Percentiles rank a stretch among this genome's conserved stretches.
Evolutionary conservation across 2,329 filamentous ascomycete species (phyloP).

Genomic region (Diaporthe longicolla): DNA sequence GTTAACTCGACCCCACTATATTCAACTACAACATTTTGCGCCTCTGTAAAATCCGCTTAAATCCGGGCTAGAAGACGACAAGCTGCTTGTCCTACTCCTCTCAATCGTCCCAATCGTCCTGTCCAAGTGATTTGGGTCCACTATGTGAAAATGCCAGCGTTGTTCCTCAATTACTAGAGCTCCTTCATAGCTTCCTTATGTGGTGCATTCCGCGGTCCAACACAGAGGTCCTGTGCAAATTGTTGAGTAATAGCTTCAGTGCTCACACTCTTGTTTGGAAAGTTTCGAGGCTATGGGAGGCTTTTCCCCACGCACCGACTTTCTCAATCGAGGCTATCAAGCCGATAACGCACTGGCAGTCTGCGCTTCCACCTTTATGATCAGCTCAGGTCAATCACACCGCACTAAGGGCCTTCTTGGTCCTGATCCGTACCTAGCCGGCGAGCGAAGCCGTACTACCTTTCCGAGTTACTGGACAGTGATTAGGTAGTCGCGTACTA

Average conservation of each 20-base stretch:
- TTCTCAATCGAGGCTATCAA: no score
- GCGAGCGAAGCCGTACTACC: no score
- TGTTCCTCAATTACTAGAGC: no score
- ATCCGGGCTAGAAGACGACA: neutral
- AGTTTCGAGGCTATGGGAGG: neutral
- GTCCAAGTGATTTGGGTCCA: neutral
- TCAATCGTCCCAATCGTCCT: neutral
- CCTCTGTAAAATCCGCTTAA: neutral
- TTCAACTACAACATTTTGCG: neutral
- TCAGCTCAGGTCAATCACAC: no score
- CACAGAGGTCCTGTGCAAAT: neutral
- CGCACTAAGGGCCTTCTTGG: no score
- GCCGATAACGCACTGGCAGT: no score
- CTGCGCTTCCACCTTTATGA: no score
- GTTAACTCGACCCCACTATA: neutral
- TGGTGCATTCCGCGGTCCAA: no score
- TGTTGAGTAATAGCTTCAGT: neutral
- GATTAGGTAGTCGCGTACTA: no score
- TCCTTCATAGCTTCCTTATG: neutral
- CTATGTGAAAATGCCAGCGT: neutral
- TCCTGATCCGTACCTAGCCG: no score
- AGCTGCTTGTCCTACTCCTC: neutral
- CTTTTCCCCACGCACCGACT: neutral
- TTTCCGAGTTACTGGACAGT: no score
- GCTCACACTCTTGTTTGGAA: neutral